Percentiles rank a stretch among this genome's conserved stretches.
phyloP scores from a whole-genome alignment of 768 basidiomycete species.

The Ephemerocybe angulata region DNA sequence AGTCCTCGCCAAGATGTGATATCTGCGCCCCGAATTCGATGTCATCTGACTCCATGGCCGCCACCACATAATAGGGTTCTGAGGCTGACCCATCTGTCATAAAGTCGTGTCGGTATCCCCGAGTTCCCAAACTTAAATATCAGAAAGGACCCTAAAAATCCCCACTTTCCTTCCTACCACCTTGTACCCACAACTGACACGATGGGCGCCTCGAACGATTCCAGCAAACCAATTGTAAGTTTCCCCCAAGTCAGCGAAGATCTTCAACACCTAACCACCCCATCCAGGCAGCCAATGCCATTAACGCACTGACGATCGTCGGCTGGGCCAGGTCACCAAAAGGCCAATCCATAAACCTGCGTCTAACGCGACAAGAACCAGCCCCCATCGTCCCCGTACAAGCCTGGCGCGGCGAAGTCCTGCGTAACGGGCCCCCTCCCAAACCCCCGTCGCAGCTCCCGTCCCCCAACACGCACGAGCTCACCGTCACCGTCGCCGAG shows the following conservation, averaged over 20 bases:
- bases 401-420: constrained; percentile 13
- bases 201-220: constrained; percentile 2
- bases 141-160: not conserved
- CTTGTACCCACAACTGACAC: not conserved
- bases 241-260: not conserved
- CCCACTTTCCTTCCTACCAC: not conserved
- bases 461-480: constrained; percentile 10
- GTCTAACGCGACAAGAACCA: constrained; percentile 5
- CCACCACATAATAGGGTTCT: not conserved
- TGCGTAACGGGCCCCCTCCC: constrained; percentile 18
- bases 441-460: constrained; percentile 17
- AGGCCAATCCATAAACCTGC: constrained; percentile 5
- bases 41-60: not conserved
- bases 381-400: constrained; percentile 8
- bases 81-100: not conserved
- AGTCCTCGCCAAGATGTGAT: too few species aligned
- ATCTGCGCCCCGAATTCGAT: too few species aligned
- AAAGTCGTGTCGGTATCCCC: not conserved
- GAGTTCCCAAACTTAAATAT: not conserved
- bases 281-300: constrained; percentile 15
- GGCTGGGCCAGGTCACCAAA: constrained; percentile 7
- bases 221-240: constrained; percentile 1
- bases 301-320: constrained; percentile 9
- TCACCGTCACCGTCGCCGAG: constrained; percentile 9
- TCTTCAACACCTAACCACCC: not conserved